Base-by-base conservation (phyloP, 768 basidiomycete species). In the Pisolithus sp. region DNA sequence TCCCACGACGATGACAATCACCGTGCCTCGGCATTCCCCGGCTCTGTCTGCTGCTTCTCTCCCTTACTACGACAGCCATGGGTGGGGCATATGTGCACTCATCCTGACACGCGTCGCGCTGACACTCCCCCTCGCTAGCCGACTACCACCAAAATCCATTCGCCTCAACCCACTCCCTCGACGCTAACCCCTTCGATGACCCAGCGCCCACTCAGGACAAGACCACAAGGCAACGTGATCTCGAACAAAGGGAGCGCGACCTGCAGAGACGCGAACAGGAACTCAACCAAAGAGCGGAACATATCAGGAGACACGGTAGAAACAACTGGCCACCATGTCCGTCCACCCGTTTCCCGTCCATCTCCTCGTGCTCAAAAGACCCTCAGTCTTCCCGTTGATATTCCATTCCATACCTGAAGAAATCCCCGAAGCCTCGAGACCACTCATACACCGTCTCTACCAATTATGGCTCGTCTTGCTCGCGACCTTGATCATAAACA, bases 301-400 rank as follows among this genome's bases (percentile, higher is more conserved):
- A 83, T 58, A 77, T 91, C 48, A 74, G 85, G 59, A 77, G 68
- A 46, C 82, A 88, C 62, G 92, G 91, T 36, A 81, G 83, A 57
- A 94, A 89, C 66, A 99, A 99, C 70, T 99, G 89, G 85, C 95
- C 95, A 31, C 82, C 82, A 13, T 94, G 93, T 88, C 59, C 64
- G 88, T 74, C 37, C 44, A 9, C 46, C 52, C 51, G 10, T 47
- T 43, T 45, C 48, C 52, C 53, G 50, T 44, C 54, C 50, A 46
- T 41, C 45, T 57, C 56, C 48, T 60, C 52, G 52, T 53, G 47
- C 57, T 61, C 48, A 59, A 41, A 57, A 53, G 50, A 51, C 57
- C 38, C 43, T 55, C 69, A 95, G 93, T 93, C 75, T 93, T 83
- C 65, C 95, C 95, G 45, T 73, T 99, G 60, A 85, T 99, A 65